phyloP scores from a whole-genome alignment of 139 green algal species.

The Micractinium sp. region DNA sequence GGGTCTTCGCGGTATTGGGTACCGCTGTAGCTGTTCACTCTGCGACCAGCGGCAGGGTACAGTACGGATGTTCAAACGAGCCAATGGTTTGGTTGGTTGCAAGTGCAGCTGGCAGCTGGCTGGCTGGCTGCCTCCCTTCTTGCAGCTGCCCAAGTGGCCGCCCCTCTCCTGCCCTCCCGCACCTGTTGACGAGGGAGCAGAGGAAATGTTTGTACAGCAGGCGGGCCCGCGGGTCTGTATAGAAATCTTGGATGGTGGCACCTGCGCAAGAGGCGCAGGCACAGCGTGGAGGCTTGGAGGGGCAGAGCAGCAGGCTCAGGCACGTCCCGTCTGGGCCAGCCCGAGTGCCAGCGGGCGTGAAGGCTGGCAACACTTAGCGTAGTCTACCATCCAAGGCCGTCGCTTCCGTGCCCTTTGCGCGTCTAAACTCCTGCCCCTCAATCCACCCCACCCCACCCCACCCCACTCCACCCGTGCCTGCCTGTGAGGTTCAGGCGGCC shows the following conservation, averaged over 20 bases:
- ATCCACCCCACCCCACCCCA: background rate
- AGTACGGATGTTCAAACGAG: too few species aligned
- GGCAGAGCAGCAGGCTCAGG: too few species aligned
- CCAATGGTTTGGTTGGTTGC: too few species aligned
- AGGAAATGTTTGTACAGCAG: constrained; percentile 5
- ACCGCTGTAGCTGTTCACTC: background rate
- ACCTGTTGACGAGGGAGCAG: background rate
- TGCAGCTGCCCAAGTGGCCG: too few species aligned
- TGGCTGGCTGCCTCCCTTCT: too few species aligned
- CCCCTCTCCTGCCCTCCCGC: background rate
- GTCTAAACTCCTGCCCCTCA: too few species aligned
- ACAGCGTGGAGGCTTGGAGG: too few species aligned
- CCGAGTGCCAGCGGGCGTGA: background rate
- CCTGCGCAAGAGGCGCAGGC: background rate
- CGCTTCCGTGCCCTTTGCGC: too few species aligned
- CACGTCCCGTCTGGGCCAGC: too few species aligned
- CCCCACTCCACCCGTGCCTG: background rate
- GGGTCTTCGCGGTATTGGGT: background rate
- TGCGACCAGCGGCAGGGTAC: background rate
- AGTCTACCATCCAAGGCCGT: too few species aligned
- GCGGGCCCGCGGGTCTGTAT: background rate
- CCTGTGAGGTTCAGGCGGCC: background rate
- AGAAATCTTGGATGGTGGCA: background rate
- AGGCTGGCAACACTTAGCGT: too few species aligned
- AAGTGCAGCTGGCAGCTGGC: too few species aligned